Evolutionary conservation across 2,329 filamentous ascomycete genomes (phyloP).

Genomic region (Neurospora sp.): DNA sequence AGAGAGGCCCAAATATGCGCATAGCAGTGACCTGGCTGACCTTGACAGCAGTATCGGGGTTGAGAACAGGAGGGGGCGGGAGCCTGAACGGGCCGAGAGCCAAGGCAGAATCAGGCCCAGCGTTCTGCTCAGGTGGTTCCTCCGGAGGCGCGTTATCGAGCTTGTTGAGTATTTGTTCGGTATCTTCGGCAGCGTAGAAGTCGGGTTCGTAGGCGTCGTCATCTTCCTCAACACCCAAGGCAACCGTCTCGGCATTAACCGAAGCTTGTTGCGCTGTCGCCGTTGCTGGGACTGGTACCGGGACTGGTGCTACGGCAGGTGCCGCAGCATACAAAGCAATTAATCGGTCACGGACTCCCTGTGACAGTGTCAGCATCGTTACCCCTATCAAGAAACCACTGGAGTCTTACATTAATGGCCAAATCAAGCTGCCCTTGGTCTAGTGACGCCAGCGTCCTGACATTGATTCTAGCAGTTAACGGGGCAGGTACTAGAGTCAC

Average conservation of each 20-base stretch:
- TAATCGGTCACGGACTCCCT: conserved; percentile 44
- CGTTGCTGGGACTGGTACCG: neutral
- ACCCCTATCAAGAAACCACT: neutral
- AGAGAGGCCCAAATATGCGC: conserved; percentile 70
- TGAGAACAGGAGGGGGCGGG: conserved; percentile 65
- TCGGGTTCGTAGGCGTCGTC: conserved; percentile 90
- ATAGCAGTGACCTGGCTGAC: conserved; percentile 65
- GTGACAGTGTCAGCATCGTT: conserved; percentile 6
- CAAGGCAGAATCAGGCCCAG: conserved; percentile 36
- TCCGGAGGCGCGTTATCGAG: conserved; percentile 59
- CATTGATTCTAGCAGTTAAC: conserved; percentile 70
- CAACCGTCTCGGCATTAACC: conserved; percentile 48
- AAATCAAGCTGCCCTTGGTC: conserved; percentile 59
- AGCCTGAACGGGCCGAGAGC: conserved; percentile 71
- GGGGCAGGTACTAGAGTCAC: conserved; percentile 68
- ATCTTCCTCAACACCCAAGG: conserved; percentile 60
- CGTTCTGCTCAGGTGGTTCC: conserved; percentile 32
- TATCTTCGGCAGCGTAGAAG: conserved; percentile 65
- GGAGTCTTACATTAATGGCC: conserved; percentile 55
- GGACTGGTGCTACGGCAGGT: conserved; percentile 21
- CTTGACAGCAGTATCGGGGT: conserved; percentile 58
- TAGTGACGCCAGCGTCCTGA: conserved; percentile 64
- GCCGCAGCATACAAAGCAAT: conserved; percentile 31
- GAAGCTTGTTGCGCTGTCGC: conserved; percentile 30
- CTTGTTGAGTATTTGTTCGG: conserved; percentile 68